These are phyloP conservation scores for Ligustrum vulgare DNA, from an alignment of 257 asterid species.

Conservation along the genomic window DNA sequence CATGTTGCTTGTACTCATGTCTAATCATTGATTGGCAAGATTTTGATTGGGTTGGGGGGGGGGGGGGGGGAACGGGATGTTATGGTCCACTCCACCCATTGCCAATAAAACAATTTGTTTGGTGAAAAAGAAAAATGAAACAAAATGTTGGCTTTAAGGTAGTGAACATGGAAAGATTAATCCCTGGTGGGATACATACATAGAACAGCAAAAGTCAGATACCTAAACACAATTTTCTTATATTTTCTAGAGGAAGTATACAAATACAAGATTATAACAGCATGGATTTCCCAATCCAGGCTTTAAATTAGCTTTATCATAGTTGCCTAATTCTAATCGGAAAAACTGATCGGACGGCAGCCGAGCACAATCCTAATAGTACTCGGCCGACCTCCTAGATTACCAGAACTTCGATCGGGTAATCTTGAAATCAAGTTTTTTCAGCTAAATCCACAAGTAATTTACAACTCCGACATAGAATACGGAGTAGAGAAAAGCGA, in stretches of 20 bases:
- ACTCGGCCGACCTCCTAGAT: slow-evolving; percentile 20
- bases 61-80: slow-evolving; percentile 30
- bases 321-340: slow-evolving; percentile 16
- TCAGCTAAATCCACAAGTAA: slow-evolving; percentile 12
- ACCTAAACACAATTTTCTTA: slow-evolving; percentile 34
- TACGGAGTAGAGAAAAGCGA: not conserved
- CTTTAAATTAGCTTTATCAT: slow-evolving; percentile 32
- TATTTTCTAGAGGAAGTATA: slow-evolving; percentile 30
- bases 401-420: slow-evolving; percentile 16
- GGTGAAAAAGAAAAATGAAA: not conserved
- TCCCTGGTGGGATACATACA: slow-evolving; percentile 29
- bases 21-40: slow-evolving; percentile 31
- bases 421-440: slow-evolving; percentile 20
- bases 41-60: slow-evolving; percentile 42
- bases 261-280: slow-evolving; percentile 44
- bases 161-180: slow-evolving; percentile 10
- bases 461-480: slow-evolving; percentile 27
- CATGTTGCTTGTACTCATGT: slow-evolving; percentile 36
- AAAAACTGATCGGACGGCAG: slow-evolving; percentile 12
- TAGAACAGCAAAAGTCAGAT: slow-evolving; percentile 5
- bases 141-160: slow-evolving; percentile 33
- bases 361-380: slow-evolving; percentile 11
- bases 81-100: slow-evolving; percentile 51
- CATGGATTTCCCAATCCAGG: slow-evolving; percentile 52
- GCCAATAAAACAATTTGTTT: slow-evolving; percentile 26